Percentiles rank a stretch among this genome's conserved stretches.
Evolutionary conservation across 441 rosid species (phyloP).

Genomic region (Mallotus japonicus): DNA sequence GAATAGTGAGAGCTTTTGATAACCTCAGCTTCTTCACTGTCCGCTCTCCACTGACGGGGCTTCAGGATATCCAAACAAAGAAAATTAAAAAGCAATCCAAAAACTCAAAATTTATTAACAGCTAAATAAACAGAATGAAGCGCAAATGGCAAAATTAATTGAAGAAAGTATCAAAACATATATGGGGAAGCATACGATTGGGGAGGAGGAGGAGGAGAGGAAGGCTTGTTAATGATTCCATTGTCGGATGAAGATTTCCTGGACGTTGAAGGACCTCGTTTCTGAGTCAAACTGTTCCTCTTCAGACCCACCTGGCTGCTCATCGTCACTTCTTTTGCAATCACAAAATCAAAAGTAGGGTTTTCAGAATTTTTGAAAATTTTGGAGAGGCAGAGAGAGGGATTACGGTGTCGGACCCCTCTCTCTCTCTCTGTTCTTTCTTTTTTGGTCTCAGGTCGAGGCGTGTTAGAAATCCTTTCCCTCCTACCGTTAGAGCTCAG

Average conservation of each 20-base stretch:
- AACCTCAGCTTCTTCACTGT: conserved; percentile 83
- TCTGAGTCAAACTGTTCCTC: conserved; percentile 16
- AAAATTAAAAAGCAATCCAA: not conserved
- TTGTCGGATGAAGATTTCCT: conserved; percentile 12
- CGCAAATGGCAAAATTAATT: no score
- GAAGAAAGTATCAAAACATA: not conserved
- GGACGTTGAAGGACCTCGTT: conserved; percentile 9
- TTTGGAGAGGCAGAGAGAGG: no score
- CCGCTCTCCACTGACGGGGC: conserved; percentile 57
- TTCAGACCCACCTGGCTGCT: conserved; percentile 18
- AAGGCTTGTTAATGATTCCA: conserved; percentile 7
- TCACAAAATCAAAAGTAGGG: not conserved
- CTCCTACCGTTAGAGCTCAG: no score
- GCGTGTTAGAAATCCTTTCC: no score
- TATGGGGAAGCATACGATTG: conserved; percentile 2
- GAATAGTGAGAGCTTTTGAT: conserved; percentile 90
- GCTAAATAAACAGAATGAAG: no score
- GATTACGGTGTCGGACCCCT: no score
- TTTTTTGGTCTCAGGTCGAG: no score
- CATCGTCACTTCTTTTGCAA: not conserved
- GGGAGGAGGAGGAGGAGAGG: conserved; percentile 21
- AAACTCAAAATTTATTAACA: no score
- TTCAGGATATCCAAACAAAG: not conserved
- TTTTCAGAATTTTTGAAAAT: no score
- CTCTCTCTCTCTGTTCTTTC: no score